Conservation (phyloP, 192 early-diverging fungal species). For the Coemansia erecta region DNA sequence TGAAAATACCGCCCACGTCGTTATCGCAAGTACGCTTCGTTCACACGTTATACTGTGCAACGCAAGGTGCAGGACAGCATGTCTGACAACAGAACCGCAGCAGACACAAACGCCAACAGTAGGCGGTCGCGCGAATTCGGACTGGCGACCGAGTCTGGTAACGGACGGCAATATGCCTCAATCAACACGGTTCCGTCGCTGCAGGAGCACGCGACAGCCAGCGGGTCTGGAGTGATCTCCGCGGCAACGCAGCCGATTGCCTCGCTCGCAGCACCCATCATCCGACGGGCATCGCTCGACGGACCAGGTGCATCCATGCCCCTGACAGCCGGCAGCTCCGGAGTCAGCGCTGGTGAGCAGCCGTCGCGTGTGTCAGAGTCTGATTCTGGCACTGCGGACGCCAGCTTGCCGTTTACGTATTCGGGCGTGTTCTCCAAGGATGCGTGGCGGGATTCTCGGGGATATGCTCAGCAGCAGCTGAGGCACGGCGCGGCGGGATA, state of each 20-base stretch:
- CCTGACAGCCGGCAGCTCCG: neutral
- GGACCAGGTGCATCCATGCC: slow-evolving; percentile 11
- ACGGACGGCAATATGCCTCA: slow-evolving; percentile 26
- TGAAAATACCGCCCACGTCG: neutral
- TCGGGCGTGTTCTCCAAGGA: slow-evolving; percentile 46
- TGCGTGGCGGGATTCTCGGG: slow-evolving; percentile 9
- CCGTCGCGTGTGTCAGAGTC: slow-evolving; percentile 10
- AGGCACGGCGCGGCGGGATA: neutral
- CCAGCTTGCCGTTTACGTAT: slow-evolving; percentile 45
- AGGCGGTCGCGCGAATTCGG: too few species aligned
- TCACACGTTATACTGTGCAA: too few species aligned
- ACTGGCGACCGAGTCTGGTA: neutral
- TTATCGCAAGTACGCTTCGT: too few species aligned
- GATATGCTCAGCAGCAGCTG: neutral
- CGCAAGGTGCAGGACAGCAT: neutral
- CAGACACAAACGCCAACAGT: neutral
- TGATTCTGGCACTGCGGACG: slow-evolving; percentile 6
- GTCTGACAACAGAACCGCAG: neutral
- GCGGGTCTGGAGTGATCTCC: slow-evolving; percentile 10
- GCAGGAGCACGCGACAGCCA: slow-evolving; percentile 11
- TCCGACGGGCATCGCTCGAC: slow-evolving; percentile 9
- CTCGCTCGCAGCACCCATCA: slow-evolving; percentile 15
- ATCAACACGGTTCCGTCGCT: slow-evolving; percentile 29
- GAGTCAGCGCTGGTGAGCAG: neutral
- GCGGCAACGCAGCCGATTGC: slow-evolving; percentile 20